Percentiles rank a stretch among this genome's conserved stretches.
These are phyloP conservation scores for Juglanconis sp. DNA, from an alignment of 2,329 filamentous ascomycete genomes.

Conservation along the genomic window DNA sequence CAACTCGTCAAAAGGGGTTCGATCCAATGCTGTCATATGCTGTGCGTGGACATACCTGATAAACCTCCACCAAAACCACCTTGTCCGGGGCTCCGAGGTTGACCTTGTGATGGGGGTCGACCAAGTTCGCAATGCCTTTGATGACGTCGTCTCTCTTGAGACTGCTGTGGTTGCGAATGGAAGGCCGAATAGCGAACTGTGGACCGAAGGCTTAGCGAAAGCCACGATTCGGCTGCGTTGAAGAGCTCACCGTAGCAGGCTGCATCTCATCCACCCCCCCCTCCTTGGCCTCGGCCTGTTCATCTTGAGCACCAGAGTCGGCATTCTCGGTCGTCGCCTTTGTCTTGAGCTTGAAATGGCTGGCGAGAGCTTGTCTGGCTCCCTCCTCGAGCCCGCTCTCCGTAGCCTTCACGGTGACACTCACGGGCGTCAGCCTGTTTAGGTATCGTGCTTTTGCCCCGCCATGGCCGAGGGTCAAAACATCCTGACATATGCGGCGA, in stretches of 20 bases:
- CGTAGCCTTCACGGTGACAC: slow-evolving; percentile 60
- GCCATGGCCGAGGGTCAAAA: slow-evolving; percentile 2
- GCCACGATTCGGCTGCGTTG: not conserved
- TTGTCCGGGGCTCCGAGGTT: slow-evolving; percentile 75
- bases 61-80: slow-evolving; percentile 76
- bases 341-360: slow-evolving; percentile 54
- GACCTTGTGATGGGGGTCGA: slow-evolving; percentile 69
- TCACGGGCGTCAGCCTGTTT: slow-evolving; percentile 55
- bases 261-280: slow-evolving; percentile 11
- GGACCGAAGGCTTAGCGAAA: slow-evolving; percentile 1
- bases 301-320: slow-evolving; percentile 19
- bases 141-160: slow-evolving; percentile 69
- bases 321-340: slow-evolving; percentile 39
- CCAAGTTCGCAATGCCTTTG: slow-evolving; percentile 63
- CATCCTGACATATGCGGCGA: slow-evolving; percentile 52
- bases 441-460: slow-evolving; percentile 51
- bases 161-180: slow-evolving; percentile 67
- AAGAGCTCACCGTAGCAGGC: slow-evolving; percentile 1
- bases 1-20: not conserved
- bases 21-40: not conserved
- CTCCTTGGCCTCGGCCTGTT: slow-evolving; percentile 16
- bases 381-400: slow-evolving; percentile 66
- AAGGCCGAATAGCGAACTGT: slow-evolving; percentile 82
- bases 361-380: slow-evolving; percentile 58
- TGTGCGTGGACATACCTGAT: slow-evolving; percentile 54